Conservation (phyloP, 2,329 filamentous ascomycete genomes). For the Sporothrix luriei region DNA sequence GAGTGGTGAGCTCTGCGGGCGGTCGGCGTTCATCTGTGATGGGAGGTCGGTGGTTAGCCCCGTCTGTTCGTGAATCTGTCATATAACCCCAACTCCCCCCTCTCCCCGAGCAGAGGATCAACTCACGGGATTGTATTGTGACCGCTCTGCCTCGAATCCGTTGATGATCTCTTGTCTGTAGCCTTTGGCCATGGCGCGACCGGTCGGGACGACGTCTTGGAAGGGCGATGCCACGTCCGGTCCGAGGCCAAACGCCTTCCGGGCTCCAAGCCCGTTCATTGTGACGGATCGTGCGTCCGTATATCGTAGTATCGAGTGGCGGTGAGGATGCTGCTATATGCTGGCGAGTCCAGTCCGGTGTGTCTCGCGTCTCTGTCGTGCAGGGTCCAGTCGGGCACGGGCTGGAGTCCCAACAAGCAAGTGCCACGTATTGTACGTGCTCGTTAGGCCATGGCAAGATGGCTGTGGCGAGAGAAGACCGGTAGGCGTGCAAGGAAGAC, state of each 20-base stretch:
- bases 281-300: constrained; percentile 13
- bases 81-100: no score
- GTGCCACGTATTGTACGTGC: constrained; percentile 22
- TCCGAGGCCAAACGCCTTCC: constrained; percentile 45
- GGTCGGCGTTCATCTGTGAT: constrained; percentile 54
- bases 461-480: neutral
- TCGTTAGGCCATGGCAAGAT: constrained; percentile 29
- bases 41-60: neutral
- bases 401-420: constrained; percentile 18
- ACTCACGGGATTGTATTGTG: constrained; percentile 59
- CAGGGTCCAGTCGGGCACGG: neutral
- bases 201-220: constrained; percentile 46
- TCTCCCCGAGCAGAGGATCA: neutral
- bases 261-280: constrained; percentile 48
- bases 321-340: neutral
- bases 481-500: neutral
- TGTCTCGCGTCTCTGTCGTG: neutral
- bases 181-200: constrained; percentile 59
- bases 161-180: constrained; percentile 60
- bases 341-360: neutral
- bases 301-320: constrained; percentile 2
- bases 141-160: constrained; percentile 57
- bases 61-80: neutral
- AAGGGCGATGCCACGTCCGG: constrained; percentile 42
- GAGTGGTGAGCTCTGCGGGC: constrained; percentile 58